Evolutionary conservation across 495 filamentous ascomycete species (phyloP).

Genomic region (Penicillium flavigenum): DNA sequence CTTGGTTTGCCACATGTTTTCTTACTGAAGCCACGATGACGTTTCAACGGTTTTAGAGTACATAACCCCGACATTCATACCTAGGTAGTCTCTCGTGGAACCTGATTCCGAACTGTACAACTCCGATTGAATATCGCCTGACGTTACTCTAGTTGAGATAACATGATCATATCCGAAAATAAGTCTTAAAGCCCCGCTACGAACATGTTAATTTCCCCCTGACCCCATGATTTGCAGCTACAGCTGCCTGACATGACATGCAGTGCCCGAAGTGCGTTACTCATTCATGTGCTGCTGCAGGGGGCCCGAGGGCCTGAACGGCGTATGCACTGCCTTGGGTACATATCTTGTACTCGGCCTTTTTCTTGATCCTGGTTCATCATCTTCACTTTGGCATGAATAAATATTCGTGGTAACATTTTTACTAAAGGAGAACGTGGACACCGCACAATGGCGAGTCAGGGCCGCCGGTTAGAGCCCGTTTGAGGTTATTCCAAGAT

Average conservation of each 20-base stretch:
- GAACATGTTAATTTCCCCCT: background rate
- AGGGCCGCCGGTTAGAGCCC: background rate
- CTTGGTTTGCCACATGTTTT: background rate
- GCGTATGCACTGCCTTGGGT: background rate
- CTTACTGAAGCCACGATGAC: conserved; percentile 8
- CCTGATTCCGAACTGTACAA: conserved; percentile 6
- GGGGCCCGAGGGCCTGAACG: background rate
- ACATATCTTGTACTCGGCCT: background rate
- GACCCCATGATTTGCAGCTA: background rate
- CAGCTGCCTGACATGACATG: background rate
- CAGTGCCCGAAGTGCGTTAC: background rate
- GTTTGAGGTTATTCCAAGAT: background rate
- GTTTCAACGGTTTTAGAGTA: background rate
- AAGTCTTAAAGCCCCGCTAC: background rate
- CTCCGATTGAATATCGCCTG: background rate
- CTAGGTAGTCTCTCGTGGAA: background rate
- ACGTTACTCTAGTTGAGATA: background rate
- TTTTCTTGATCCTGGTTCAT: background rate
- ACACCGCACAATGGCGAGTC: background rate
- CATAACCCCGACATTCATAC: background rate
- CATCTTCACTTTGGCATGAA: background rate
- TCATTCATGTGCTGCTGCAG: conserved; percentile 4
- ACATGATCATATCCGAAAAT: background rate
- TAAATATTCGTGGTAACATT: background rate
- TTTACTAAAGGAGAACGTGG: background rate